A percentile compares a stretch with the other conserved stretches of the same genome.
Evolutionary conservation across 2,329 filamentous ascomycete genomes (phyloP).

Genomic region (Gliomastix tumulicola): DNA sequence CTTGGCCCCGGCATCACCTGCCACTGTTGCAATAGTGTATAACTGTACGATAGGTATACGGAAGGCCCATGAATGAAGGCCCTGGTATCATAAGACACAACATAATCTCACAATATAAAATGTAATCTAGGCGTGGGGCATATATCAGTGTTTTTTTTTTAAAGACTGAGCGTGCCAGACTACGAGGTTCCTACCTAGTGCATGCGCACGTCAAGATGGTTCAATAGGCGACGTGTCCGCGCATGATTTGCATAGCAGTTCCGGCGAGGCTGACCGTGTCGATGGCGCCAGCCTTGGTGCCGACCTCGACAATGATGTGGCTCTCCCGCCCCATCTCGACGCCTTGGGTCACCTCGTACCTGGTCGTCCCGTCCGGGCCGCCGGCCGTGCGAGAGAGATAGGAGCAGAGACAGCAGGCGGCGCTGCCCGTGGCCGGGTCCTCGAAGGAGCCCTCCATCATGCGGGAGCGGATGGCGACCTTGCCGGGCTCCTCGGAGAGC

Average conservation of each 20-base stretch:
- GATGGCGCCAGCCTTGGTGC: conserved; percentile 18
- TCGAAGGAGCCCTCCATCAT: conserved; percentile 49
- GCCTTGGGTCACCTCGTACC: conserved; percentile 54
- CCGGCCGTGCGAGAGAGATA: conserved; percentile 42
- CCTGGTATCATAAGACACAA: too few species aligned
- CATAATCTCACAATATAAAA: too few species aligned
- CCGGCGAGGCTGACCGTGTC: conserved; percentile 22
- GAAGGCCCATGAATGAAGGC: too few species aligned
- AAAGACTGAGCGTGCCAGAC: too few species aligned
- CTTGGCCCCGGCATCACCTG: too few species aligned
- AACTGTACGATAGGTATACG: conserved; percentile 6
- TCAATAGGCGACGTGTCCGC: conserved; percentile 21
- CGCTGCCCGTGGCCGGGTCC: conserved; percentile 58
- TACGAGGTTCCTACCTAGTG: too few species aligned
- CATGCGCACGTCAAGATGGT: too few species aligned
- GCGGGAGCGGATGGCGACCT: conserved; percentile 42
- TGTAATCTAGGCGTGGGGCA: too few species aligned
- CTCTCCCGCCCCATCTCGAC: conserved; percentile 60
- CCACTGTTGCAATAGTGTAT: conserved; percentile 4
- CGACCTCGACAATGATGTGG: conserved; percentile 41
- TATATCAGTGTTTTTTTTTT: too few species aligned
- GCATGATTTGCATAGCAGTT: conserved; percentile 25
- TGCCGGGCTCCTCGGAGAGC: conserved; percentile 17
- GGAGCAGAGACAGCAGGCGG: conserved; percentile 48
- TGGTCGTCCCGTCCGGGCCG: conserved; percentile 14